Conservation (phyloP, 768 basidiomycete genomes). For the Pleurotus tuber-regium region DNA sequence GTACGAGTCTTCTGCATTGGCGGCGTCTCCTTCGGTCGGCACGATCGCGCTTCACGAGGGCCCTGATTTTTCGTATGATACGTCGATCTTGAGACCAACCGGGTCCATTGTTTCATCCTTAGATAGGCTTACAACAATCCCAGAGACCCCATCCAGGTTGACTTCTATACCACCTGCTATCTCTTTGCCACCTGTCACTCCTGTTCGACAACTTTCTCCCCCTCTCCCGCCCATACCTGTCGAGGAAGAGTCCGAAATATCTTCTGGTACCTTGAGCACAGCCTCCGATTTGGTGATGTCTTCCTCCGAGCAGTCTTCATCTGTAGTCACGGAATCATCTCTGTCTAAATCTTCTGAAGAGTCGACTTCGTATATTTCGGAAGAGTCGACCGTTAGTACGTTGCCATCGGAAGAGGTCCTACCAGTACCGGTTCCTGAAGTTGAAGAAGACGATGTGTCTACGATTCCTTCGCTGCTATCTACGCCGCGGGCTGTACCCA, state of each 20-base stretch:
- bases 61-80: conserved; percentile 66
- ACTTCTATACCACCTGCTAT: conserved; percentile 22
- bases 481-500: conserved; percentile 28
- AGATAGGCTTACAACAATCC: conserved; percentile 44
- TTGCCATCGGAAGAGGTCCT: conserved; percentile 11
- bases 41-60: conserved; percentile 57
- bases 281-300: conserved; percentile 5
- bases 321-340: conserved; percentile 4
- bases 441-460: conserved; percentile 31
- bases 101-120: conserved; percentile 41
- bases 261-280: conserved; percentile 1
- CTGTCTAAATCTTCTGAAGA: background rate
- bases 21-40: conserved; percentile 62
- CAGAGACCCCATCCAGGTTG: conserved; percentile 32
- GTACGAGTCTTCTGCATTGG: conserved; percentile 75
- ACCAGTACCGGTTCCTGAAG: conserved; percentile 15
- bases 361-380: conserved; percentile 1
- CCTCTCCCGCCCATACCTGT: conserved; percentile 4
- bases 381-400: background rate
- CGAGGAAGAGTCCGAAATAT: conserved; percentile 2
- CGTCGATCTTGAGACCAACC: conserved; percentile 69
- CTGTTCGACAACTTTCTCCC: conserved; percentile 13
- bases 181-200: conserved; percentile 36
- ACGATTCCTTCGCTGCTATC: conserved; percentile 61
- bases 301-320: background rate